A percentile compares a stretch with the other conserved stretches of the same genome.
Conservation (phyloP, 129 eudicot genomes). For the Cynara cardunculus region DNA sequence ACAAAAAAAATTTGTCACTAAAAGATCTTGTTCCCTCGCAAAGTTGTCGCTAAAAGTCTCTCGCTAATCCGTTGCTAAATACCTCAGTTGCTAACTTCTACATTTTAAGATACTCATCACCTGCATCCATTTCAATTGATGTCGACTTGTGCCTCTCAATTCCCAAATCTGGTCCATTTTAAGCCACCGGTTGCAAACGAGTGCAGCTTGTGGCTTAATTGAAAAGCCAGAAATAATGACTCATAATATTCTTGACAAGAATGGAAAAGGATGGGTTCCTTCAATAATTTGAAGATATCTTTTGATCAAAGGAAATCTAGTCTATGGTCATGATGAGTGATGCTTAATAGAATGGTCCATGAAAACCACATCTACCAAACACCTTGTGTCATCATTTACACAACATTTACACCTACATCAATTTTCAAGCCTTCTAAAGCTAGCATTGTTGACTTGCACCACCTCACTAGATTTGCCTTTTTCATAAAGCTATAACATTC, state of each 20-base stretch:
- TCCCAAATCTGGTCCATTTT: not conserved
- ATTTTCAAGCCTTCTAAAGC: constrained; percentile 17
- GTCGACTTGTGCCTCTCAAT: not conserved
- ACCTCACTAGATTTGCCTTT: constrained; percentile 8
- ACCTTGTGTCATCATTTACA: constrained; percentile 30
- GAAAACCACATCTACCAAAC: constrained; percentile 38
- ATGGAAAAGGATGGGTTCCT: constrained; percentile 20
- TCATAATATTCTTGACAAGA: constrained; percentile 19
- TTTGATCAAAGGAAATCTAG: constrained; percentile 34
- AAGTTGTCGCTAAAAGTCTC: no score
- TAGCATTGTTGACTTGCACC: constrained; percentile 25
- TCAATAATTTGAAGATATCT: constrained; percentile 14
- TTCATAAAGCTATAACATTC: not conserved
- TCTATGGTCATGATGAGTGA: constrained; percentile 31
- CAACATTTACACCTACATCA: constrained; percentile 35
- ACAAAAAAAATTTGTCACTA: no score
- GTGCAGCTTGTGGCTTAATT: constrained; percentile 10
- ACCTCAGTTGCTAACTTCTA: no score
- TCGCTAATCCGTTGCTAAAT: no score
- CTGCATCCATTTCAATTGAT: not conserved
- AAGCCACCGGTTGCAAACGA: not conserved
- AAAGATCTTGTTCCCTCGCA: no score
- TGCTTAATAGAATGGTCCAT: constrained; percentile 36
- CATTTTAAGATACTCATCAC: not conserved
- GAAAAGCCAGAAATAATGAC: not conserved